Percentiles rank a stretch among this genome's conserved stretches.
phyloP scores from a whole-genome alignment of 345 rosid species.

The Brassica rapa region DNA sequence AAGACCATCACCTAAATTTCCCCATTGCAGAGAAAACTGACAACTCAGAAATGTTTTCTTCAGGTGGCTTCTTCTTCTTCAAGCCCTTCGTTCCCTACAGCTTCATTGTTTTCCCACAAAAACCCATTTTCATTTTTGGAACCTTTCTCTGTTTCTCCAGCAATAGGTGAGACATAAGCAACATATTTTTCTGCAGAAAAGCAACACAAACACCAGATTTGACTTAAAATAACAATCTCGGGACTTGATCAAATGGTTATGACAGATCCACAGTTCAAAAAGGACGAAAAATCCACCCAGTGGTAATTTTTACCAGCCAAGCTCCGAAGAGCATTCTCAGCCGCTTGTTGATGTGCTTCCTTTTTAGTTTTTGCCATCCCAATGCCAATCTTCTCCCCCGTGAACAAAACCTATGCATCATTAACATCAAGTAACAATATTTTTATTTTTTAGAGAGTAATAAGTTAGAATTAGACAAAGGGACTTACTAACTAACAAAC shows the following conservation, averaged over 20 bases:
- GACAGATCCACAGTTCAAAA: not conserved
- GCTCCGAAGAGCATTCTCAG: constrained; percentile 84
- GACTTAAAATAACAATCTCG: not conserved
- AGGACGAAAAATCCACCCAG: not conserved
- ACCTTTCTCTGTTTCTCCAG: constrained; percentile 57
- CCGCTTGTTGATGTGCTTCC: constrained; percentile 98
- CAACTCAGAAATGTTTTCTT: constrained; percentile 54
- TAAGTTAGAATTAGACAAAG: not conserved
- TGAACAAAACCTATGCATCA: constrained; percentile 66
- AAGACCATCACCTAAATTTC: not conserved
- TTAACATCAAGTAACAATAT: constrained; percentile 9
- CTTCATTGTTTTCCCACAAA: constrained; percentile 58
- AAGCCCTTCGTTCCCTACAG: constrained; percentile 52
- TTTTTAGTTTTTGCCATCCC: constrained; percentile 98
- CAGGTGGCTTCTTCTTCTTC: constrained; percentile 48
- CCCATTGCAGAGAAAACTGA: constrained; percentile 17
- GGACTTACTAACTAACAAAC: constrained; percentile 16
- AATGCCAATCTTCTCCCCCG: constrained; percentile 93
- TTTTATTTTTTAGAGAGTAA: not conserved
- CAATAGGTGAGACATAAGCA: constrained; percentile 52
- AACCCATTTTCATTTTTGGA: constrained; percentile 73
- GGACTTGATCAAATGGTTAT: not conserved
- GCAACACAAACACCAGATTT: constrained; percentile 11
- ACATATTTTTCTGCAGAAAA: constrained; percentile 73
- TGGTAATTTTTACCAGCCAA: constrained; percentile 67